Conservation (phyloP, 768 basidiomycete species). For the Russula ochroleuca region DNA sequence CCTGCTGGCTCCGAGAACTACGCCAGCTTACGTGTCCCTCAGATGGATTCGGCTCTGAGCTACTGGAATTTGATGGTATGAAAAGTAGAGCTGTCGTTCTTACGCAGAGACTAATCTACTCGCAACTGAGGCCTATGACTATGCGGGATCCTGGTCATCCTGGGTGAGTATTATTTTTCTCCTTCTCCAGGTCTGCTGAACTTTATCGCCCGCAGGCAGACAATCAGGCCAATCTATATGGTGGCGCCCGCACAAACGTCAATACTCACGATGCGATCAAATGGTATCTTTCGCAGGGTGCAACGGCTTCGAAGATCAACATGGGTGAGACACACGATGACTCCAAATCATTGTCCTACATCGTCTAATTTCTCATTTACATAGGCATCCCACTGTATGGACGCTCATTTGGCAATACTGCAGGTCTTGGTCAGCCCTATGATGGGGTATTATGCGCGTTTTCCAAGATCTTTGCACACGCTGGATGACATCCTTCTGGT, state of each 20-base stretch:
- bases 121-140: background rate
- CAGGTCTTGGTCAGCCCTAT: background rate
- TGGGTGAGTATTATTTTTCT: background rate
- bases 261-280: background rate
- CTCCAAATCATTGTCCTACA: background rate
- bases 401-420: background rate
- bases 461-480: background rate
- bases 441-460: background rate
- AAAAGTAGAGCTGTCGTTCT: background rate
- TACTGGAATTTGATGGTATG: constrained; percentile 1
- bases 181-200: background rate
- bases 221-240: background rate
- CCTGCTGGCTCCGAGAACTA: background rate
- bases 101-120: background rate
- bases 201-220: background rate
- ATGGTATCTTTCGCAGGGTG: background rate
- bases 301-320: background rate
- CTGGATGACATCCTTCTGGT: background rate
- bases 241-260: background rate
- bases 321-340: background rate
- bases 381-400: background rate
- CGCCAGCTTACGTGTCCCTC: background rate
- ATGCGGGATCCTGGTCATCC: background rate
- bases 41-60: background rate
- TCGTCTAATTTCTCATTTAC: background rate